phyloP scores from a whole-genome alignment of 2,329 filamentous ascomycete species.

The Aspergillus sp. region DNA sequence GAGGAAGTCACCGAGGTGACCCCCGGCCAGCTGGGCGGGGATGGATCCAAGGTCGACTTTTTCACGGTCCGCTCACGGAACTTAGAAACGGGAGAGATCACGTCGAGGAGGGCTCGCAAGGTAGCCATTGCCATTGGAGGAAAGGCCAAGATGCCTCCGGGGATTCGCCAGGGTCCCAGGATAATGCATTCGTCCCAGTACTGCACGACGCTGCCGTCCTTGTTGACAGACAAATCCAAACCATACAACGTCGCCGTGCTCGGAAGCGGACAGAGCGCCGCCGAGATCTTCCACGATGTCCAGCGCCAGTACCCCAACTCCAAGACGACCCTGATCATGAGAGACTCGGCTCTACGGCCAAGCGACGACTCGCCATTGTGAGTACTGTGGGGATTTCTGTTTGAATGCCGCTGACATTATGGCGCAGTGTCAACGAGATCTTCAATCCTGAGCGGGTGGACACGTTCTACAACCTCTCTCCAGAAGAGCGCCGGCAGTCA shows the following conservation, averaged over 20 bases:
- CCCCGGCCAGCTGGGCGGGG: conserved; percentile 44
- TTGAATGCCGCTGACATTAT: conserved; percentile 3
- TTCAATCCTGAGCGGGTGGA: conserved; percentile 86
- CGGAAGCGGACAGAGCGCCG: conserved; percentile 83
- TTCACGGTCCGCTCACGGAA: conserved; percentile 63
- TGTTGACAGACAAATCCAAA: conserved; percentile 30
- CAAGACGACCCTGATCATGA: conserved; percentile 68
- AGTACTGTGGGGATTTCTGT: conserved; percentile 24
- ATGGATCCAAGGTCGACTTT: conserved; percentile 45
- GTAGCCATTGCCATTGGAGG: conserved; percentile 59
- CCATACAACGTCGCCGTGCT: conserved; percentile 71
- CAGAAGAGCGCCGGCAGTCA: conserved; percentile 50
- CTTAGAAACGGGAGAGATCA: conserved; percentile 36
- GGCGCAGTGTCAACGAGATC: conserved; percentile 74
- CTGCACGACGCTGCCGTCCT: conserved; percentile 36
- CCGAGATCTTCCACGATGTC: conserved; percentile 89
- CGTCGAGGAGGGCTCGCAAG: conserved; percentile 36
- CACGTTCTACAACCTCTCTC: conserved; percentile 59
- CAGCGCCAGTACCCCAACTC: conserved; percentile 74
- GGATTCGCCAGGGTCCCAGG: conserved; percentile 58
- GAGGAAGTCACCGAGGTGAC: conserved; percentile 66
- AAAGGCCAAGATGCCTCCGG: conserved; percentile 59
- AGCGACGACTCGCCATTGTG: conserved; percentile 96
- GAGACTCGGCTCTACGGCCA: conserved; percentile 71
- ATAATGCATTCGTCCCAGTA: conserved; percentile 89